Conservation (phyloP, 2,329 filamentous ascomycete genomes). For the Sporothrix brasiliensis region DNA sequence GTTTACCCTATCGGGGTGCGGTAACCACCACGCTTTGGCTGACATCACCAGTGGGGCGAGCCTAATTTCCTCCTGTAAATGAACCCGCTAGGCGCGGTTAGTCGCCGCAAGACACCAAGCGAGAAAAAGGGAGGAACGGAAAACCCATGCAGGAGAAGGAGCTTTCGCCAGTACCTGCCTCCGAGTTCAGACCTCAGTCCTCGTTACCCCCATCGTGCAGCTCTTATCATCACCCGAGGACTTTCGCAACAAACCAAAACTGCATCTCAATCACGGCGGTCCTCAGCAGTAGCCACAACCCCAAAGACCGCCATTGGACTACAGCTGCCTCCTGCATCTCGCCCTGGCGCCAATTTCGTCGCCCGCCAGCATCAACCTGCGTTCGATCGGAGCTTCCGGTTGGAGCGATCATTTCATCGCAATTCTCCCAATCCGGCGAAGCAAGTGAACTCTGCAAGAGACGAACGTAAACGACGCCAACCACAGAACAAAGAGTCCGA, state of each 20-base stretch:
- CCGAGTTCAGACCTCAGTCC: background rate
- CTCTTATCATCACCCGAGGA: background rate
- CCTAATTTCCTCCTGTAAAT: constrained; percentile 32
- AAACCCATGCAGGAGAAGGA: constrained; percentile 2
- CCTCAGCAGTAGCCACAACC: background rate
- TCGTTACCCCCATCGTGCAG: constrained; percentile 4
- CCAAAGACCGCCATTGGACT: background rate
- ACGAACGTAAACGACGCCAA: background rate
- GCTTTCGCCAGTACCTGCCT: constrained; percentile 6
- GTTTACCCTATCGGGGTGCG: constrained; percentile 25
- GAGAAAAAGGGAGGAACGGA: constrained; percentile 24
- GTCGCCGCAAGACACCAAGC: background rate
- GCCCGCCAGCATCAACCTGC: background rate
- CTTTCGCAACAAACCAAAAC: background rate
- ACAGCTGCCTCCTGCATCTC: background rate
- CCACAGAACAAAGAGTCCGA: background rate
- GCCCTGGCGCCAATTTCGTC: no score
- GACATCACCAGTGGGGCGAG: constrained; percentile 34
- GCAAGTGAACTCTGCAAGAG: no score
- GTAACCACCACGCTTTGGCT: background rate
- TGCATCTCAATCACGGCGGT: background rate
- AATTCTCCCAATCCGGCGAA: background rate
- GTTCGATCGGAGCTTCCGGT: background rate
- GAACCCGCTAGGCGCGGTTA: constrained; percentile 18
- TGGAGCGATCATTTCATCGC: background rate